Evolutionary conservation across 1,284 basidiomycete species (phyloP), one percentile per base, ranked within the genome.

Genomic region (Melampsora larici-populina): DNA sequence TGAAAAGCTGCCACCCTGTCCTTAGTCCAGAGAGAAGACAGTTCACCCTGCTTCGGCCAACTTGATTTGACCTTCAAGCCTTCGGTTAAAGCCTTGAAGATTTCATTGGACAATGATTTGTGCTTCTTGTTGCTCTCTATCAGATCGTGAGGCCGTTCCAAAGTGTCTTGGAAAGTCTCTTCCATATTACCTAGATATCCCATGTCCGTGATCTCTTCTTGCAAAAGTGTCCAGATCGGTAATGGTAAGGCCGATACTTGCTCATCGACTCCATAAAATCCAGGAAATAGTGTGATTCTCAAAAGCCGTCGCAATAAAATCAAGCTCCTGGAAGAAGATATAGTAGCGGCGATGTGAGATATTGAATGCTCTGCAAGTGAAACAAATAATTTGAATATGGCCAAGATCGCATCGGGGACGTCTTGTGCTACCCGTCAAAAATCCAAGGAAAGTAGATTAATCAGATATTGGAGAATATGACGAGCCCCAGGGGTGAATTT

Each of bases 151-250:
- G 51, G 63, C 51, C 48, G 72, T 75, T 48, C 17, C 33, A 36
- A 33, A 43, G 58, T 0, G 76, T 80, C 43, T 80, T 80, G 11
- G 80, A 48, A 36, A 2, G 78, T 71, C 1, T 79, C 79, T 15
- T 79, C 78, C 17, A 70, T 24, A 11, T 79, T 80, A 31, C 72
- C 67, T 11, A 81, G 69, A 21, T 81, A 71, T n/a, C 82, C 82
- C 9, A 79, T 78, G 26, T 83, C 82, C 2, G 79, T 78, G 0
- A 81, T 78, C 17, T 81, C 79, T 64, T 83, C 82, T 66, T 83
- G 82, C 5, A 83, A 71, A 8, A 81, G 78, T 49, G 80, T 74
- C 82, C 82, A 82, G 3, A 79, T 73, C 0, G 80, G 79, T 1
- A 70, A 60, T 0, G 79, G 63, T 18, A 82, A 66, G 36, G 81